Evolutionary conservation across 345 rosid species (phyloP), one percentile per base, ranked within the genome.

Genomic region (Nephelium lappaceum): DNA sequence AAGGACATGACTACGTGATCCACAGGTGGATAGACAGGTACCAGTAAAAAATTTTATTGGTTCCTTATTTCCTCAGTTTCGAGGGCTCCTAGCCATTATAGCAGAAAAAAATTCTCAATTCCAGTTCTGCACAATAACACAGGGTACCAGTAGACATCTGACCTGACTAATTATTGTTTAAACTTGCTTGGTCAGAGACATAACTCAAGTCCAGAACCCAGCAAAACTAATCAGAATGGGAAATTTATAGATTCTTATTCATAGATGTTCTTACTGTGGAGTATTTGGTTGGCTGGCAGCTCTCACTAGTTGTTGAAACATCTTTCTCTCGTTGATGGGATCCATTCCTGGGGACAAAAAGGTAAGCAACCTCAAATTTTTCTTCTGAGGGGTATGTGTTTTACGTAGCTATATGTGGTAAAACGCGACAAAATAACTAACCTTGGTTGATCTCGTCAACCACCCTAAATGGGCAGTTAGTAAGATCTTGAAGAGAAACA

Each of bases 391-490:
- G 53, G 24, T 14, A 14, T 61, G 2, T 6, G 15, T 38, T 69
- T 24, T 38, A 41, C 39, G 27, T 1, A 12, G 11, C 12, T 36
- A 74, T 63, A 10, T 4, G 47, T 25, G 53, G 14, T 3, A 16
- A 18, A 7, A 69, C 43, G 24, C 5, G 69, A 45, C 38, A 49
- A 47, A 31, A 41, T 0, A 62, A 69, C 76, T 36, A 72, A 92
- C 99, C 99, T 91, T 95, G 99, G 83, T 95, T 95, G 68, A 95
- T 95, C 93, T 93, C 98, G 77, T 95, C 99, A 79, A 95, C 99
- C 47, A 93, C 99, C 74, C 98, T 86, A 83, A 95, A 95, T 67
- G 98, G 97, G 86, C 99, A 95, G 87, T 92, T 90, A 45, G 97
- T 90, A 72, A 95, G 93, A 88, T 93, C 99, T 90, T 93, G 97